phyloP scores from a whole-genome alignment of 306 rosid species.

The Dryas drummondii region DNA sequence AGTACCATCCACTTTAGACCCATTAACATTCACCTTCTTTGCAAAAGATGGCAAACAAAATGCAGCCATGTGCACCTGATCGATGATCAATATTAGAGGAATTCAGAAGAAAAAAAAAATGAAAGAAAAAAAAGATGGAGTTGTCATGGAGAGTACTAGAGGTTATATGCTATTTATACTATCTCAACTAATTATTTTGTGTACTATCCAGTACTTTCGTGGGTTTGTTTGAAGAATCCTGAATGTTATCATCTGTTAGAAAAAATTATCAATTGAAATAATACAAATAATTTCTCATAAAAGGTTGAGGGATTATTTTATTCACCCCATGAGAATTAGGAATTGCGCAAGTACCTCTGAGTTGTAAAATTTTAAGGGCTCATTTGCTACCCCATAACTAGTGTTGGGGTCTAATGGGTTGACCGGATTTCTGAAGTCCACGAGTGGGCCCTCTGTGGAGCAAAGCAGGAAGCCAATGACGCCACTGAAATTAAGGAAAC shows the following conservation, averaged over 20 bases:
- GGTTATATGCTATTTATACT: not conserved
- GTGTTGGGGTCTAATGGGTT: slow-evolving; percentile 42
- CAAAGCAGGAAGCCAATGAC: slow-evolving; percentile 79
- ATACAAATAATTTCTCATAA: too few relatives aligned
- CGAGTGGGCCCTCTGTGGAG: slow-evolving; percentile 56
- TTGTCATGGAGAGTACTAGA: not conserved
- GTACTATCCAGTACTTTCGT: too few relatives aligned
- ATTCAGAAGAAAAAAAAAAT: not conserved
- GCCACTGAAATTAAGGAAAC: slow-evolving; percentile 40
- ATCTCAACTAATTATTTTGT: too few relatives aligned
- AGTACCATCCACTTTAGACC: not conserved
- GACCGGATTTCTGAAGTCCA: slow-evolving; percentile 58
- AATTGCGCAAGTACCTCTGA: slow-evolving; percentile 40
- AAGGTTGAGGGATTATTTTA: too few relatives aligned
- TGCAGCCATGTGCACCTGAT: slow-evolving; percentile 60
- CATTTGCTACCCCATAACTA: slow-evolving; percentile 42
- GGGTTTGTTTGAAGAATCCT: too few relatives aligned
- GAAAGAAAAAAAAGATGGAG: not conserved
- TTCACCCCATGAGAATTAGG: too few relatives aligned
- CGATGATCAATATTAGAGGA: not conserved
- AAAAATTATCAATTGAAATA: too few relatives aligned
- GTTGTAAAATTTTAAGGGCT: slow-evolving; percentile 62
- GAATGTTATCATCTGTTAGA: too few relatives aligned
- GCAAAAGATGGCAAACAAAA: slow-evolving; percentile 75
- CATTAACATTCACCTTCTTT: slow-evolving; percentile 28